phyloP scores from a whole-genome alignment of 2,329 filamentous ascomycete genomes.

The Pyricularia sp. region DNA sequence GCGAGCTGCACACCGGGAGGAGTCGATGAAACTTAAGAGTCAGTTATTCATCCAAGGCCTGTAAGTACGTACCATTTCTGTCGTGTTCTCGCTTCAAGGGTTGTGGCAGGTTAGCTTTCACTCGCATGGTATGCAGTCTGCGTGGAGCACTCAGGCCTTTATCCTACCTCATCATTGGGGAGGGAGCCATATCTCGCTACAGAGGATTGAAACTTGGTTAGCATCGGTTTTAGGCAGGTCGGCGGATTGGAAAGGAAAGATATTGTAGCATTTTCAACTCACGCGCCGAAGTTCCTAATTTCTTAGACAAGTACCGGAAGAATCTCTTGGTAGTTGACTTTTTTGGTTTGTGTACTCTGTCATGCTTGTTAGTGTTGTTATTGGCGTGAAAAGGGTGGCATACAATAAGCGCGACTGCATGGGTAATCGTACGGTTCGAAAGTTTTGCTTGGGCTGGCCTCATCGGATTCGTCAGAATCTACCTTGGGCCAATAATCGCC shows the following conservation, averaged over 20 bases:
- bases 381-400: background rate
- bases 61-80: background rate
- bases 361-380: background rate
- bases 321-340: conserved; percentile 1
- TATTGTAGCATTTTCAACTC: background rate
- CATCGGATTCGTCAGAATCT: conserved; percentile 5
- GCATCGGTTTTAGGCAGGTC: background rate
- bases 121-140: background rate
- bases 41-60: background rate
- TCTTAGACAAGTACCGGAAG: conserved; percentile 4
- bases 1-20: background rate
- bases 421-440: background rate
- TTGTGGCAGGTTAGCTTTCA: background rate
- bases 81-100: conserved; percentile 1
- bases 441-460: background rate
- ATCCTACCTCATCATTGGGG: conserved; percentile 3
- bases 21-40: background rate
- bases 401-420: background rate
- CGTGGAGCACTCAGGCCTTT: background rate
- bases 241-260: background rate
- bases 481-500: conserved; percentile 1
- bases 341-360: background rate
- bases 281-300: background rate
- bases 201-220: background rate
- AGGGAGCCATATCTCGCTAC: conserved; percentile 4